Evolutionary conservation across 108 stramenopile species (phyloP), one percentile per base, ranked within the genome.

Genomic region (Cyclotella kingstonii): DNA sequence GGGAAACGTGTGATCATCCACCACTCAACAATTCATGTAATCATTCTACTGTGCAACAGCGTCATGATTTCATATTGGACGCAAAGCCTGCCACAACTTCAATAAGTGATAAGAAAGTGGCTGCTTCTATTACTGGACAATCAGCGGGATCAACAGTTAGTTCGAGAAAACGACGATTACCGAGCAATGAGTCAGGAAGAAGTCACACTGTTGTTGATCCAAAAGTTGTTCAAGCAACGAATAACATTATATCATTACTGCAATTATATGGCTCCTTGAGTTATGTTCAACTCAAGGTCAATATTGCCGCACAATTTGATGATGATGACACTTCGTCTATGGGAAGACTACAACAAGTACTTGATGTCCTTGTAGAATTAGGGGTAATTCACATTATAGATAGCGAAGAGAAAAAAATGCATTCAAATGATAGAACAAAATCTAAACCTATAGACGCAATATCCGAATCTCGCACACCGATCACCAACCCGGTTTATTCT

Each of bases 261-360:
- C 69, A 70, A 40, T 31, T 47, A 0, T 70, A 62, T 26, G 69
- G 69, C 27, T 54, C 69, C 10, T 38, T 70, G 30, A 70, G 60
- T 36, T 70, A 70, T 38, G 38, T 42, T 4, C 69, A 70, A 47
- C 19, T 70, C 7, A 62, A 56, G 36, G 46, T 62, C 43, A 70
- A 70, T 38, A 70, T 70, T 39, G 60, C 50, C 44, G 47, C 69
- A 31, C 69, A 70, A 54, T 45, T 70, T 19, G 69, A 58, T 31
- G 18, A 19, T 31, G 29, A 31, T 22, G 56, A 57, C 14, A 25
- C 38, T 21, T 14, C 46, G 6, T 5, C 28, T 5, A 28, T 44
- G 35, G 60, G 62, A 54, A 55, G 26, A 18, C 49, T 70, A 29
- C 60, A 62, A 43, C 43, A 51, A 26, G 69, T 70, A 0, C 46